Conservation (phyloP, 169 alveolate species). For the Ichthyophthirius multifiliis region DNA sequence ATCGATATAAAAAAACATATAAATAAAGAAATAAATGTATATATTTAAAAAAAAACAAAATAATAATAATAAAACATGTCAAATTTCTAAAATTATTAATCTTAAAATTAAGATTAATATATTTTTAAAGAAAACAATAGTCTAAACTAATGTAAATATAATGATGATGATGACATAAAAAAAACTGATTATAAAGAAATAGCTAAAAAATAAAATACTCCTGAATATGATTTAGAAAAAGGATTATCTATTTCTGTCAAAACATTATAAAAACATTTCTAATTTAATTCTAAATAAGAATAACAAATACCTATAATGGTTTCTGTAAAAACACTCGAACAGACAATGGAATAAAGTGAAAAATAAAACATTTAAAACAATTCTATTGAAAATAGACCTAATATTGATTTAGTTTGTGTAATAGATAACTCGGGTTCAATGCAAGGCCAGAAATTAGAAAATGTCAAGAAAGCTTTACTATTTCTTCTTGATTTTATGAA, state of each 20-base stretch:
- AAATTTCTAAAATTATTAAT: too few relatives aligned
- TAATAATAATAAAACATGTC: too few relatives aligned
- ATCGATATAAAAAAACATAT: too few relatives aligned
- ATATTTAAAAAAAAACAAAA: too few relatives aligned
- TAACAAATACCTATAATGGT: slow-evolving; percentile 1
- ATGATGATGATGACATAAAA: too few relatives aligned
- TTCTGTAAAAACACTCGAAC: neutral
- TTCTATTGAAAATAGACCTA: neutral
- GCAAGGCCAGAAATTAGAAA: slow-evolving; percentile 49
- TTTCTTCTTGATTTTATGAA: slow-evolving; percentile 36
- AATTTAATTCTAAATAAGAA: neutral
- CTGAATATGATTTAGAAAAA: neutral
- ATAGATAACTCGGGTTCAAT: slow-evolving; percentile 67
- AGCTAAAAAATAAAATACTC: too few relatives aligned
- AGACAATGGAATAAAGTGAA: neutral
- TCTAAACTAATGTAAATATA: too few relatives aligned
- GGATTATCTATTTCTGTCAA: neutral
- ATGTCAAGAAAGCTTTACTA: slow-evolving; percentile 43
- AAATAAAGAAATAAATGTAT: too few relatives aligned
- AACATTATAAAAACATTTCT: neutral
- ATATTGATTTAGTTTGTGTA: slow-evolving; percentile 52
- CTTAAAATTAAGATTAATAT: too few relatives aligned
- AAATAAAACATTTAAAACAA: neutral
- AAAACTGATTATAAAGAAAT: too few relatives aligned
- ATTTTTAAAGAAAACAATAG: too few relatives aligned